Evolutionary conservation across 2,329 filamentous ascomycete genomes (phyloP).

Genomic region (Claviceps capensis): DNA sequence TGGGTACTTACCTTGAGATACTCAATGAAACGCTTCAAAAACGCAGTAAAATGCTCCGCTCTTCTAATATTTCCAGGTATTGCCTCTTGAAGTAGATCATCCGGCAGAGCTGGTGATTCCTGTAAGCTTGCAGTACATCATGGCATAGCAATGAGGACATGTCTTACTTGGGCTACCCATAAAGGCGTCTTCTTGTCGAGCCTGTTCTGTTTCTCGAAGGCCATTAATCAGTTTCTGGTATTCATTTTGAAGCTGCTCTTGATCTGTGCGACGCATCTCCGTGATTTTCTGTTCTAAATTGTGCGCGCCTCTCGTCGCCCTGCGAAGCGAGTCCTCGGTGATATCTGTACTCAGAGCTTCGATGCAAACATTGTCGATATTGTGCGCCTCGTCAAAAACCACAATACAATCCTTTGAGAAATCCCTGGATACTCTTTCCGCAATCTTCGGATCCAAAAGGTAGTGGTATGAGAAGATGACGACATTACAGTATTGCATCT

Average conservation of each 20-base stretch:
- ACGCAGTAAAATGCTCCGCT: slow-evolving; percentile 91
- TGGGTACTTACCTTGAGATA: slow-evolving; percentile 56
- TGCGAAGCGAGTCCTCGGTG: slow-evolving; percentile 85
- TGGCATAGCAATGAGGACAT: not conserved
- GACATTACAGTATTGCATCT: slow-evolving; percentile 98
- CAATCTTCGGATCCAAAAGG: slow-evolving; percentile 92
- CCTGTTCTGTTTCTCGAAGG: slow-evolving; percentile 74
- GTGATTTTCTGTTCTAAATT: slow-evolving; percentile 84
- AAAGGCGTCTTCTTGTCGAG: slow-evolving; percentile 84
- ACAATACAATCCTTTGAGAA: slow-evolving; percentile 97
- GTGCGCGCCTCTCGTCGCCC: slow-evolving; percentile 77
- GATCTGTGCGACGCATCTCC: slow-evolving; percentile 92
- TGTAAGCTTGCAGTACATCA: slow-evolving; percentile 9
- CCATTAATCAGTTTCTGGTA: slow-evolving; percentile 94
- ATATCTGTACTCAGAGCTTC: slow-evolving; percentile 94
- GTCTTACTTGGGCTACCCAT: slow-evolving; percentile 71
- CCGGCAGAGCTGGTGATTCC: slow-evolving; percentile 54
- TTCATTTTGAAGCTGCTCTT: slow-evolving; percentile 85
- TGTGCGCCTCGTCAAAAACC: slow-evolving; percentile 97
- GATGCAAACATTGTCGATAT: slow-evolving; percentile 99
- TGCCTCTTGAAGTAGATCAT: slow-evolving; percentile 88
- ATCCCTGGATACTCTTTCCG: slow-evolving; percentile 86
- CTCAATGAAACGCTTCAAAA: slow-evolving; percentile 92
- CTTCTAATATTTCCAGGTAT: slow-evolving; percentile 92
- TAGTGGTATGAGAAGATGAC: slow-evolving; percentile 99